A percentile compares a stretch with the other conserved stretches of the same genome.
Conservation (phyloP, 768 basidiomycete genomes). For the Lenzites betulinus region DNA sequence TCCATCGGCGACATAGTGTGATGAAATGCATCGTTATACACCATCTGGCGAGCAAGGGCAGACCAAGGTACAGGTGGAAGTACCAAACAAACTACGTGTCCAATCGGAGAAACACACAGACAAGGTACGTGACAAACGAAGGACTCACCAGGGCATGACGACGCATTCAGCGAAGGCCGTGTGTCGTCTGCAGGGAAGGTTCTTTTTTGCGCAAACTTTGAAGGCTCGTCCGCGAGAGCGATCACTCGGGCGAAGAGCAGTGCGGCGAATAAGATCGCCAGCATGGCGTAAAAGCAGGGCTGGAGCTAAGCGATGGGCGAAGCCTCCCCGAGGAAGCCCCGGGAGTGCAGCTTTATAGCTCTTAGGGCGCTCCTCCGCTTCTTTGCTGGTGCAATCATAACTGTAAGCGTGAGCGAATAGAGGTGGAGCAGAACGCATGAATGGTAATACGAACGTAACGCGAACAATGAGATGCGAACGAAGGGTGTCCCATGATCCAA, state of each 20-base stretch:
- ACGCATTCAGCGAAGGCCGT: slow-evolving; percentile 29
- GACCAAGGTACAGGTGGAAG: neutral
- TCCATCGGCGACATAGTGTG: neutral
- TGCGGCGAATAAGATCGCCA: slow-evolving; percentile 15
- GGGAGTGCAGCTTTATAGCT: slow-evolving; percentile 11
- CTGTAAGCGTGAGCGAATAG: neutral
- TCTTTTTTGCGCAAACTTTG: slow-evolving; percentile 6
- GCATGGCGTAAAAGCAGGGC: slow-evolving; percentile 1
- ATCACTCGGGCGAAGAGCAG: slow-evolving; percentile 13
- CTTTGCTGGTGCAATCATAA: neutral
- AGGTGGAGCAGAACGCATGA: neutral
- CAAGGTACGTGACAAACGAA: neutral
- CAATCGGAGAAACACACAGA: slow-evolving; percentile 8
- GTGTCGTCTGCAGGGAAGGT: neutral
- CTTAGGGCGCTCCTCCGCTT: neutral
- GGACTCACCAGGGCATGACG: slow-evolving; percentile 31
- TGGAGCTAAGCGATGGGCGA: slow-evolving; percentile 10
- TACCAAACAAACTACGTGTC: neutral
- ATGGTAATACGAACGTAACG: neutral
- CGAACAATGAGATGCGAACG: neutral
- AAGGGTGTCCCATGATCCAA: neutral
- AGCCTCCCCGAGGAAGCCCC: slow-evolving; percentile 17
- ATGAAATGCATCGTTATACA: neutral
- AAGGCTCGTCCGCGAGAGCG: slow-evolving; percentile 12
- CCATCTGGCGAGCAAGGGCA: neutral